Evolutionary conservation across 2,329 filamentous ascomycete genomes (phyloP), one percentile per base, ranked within the genome.

Genomic region (Ophiostoma montium): DNA sequence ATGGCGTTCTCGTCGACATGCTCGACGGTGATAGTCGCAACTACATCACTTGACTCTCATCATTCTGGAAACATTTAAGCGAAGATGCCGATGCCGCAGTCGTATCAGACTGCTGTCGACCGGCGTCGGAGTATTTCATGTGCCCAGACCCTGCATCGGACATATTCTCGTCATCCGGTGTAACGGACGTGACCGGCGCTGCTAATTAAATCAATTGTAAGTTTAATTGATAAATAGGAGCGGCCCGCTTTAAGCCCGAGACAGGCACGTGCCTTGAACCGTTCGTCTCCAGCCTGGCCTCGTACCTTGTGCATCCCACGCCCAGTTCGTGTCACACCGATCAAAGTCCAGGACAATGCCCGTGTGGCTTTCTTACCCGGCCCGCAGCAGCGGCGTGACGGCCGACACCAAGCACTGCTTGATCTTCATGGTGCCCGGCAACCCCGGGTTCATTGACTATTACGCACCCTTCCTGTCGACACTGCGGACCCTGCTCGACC

Each of bases 401-500:
- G 15, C 46, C 12, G 7, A 21, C 5, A 39, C 47, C 3, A 53
- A 53, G 43, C 50, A 55, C 12, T 51, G 47, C 52, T 72, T 88
- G 46, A 66, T 89, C 56, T 87, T 79, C 66, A 82, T 86, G 63
- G 71, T 90, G 36, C 76, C 82, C 27, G 85, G 85, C 18, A 90
- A 90, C 55, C 85, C 85, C 5, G 85, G 85, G 5, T 69, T 87
- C 16, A 74, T 88, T 46, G 75, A 73, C 50, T 90, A 85, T 70
- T 90, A 90, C 63, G 67, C 65, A 50, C 70, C 75, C 35, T 90
- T 87, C 62, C 68, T 88, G 11, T 67, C 67, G 0, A 67, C 71
- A 13, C 65, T 88, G 2, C 69, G 77, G 42, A 60, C 63, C 1
- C 63, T 77, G 12, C 65, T 86, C 12, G 66, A 73, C 54, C 62